Evolutionary conservation across 257 asterid genomes (phyloP).

Genomic region (Solanum chmielewskii): DNA sequence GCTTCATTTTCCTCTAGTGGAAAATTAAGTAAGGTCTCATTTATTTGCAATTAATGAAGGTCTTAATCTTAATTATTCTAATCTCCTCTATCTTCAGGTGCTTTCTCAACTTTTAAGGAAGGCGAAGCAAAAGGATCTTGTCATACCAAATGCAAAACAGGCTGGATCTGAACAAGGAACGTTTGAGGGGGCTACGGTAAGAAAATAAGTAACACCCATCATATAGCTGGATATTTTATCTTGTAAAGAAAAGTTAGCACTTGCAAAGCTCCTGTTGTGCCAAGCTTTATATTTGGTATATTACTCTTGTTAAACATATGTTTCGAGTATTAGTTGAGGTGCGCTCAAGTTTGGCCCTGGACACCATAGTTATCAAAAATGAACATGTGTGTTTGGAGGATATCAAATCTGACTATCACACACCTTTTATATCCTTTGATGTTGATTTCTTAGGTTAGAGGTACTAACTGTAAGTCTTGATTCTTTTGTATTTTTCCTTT

Average conservation of each 20-base stretch:
- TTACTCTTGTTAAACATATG: background rate
- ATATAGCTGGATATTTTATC: background rate
- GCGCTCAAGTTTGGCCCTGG: background rate
- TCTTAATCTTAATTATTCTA: background rate
- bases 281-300: background rate
- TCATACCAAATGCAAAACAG: conserved; percentile 86
- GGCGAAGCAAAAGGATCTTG: conserved; percentile 76
- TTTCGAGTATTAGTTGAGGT: background rate
- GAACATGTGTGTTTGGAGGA: background rate
- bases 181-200: conserved; percentile 96
- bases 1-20: background rate
- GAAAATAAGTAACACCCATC: conserved; percentile 17
- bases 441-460: background rate
- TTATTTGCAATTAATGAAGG: background rate
- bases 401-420: background rate
- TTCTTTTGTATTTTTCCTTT: background rate
- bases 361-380: background rate
- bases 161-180: conserved; percentile 94
- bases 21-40: conserved; percentile 2
- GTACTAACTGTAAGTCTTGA: background rate
- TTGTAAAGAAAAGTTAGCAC: background rate
- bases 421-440: background rate
- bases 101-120: conserved; percentile 94
- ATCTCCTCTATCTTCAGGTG: conserved; percentile 42
- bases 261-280: background rate